phyloP scores from a whole-genome alignment of 2,329 filamentous ascomycete genomes.

The Cadophora gregata region DNA sequence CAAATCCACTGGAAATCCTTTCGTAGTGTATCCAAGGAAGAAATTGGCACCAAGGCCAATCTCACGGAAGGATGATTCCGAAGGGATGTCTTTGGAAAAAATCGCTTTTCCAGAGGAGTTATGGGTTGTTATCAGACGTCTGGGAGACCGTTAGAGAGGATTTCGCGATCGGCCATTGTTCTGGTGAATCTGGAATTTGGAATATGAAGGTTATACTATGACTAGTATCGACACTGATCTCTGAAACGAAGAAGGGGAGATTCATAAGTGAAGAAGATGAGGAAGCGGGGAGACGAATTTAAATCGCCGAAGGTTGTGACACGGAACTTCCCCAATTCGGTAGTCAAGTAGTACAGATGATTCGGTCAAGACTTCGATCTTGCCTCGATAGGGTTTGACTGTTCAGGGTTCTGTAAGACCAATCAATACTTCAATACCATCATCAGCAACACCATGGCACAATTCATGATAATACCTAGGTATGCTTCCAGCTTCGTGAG shows the following conservation, averaged over 20 bases:
- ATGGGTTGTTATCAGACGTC: constrained; percentile 34
- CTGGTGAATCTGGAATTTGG: neutral
- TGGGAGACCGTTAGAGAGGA: constrained; percentile 31
- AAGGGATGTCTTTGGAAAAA: constrained; percentile 24
- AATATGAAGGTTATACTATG: too few species aligned
- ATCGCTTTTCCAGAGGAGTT: constrained; percentile 30
- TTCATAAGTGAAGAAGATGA: neutral
- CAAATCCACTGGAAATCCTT: constrained; percentile 32
- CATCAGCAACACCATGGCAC: neutral
- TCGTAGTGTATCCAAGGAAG: constrained; percentile 35
- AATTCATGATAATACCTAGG: neutral
- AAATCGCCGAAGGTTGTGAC: neutral
- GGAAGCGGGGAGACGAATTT: neutral
- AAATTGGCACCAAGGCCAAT: constrained; percentile 28
- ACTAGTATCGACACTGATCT: too few species aligned
- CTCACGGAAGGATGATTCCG: constrained; percentile 25
- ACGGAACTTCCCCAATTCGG: constrained; percentile 8
- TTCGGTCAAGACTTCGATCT: neutral
- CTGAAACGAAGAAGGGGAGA: too few species aligned
- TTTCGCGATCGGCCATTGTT: constrained; percentile 16
- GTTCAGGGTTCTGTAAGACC: neutral
- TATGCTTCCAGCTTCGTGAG: neutral
- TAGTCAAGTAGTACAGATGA: neutral
- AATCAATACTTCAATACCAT: neutral
- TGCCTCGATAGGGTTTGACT: neutral